Conservation (phyloP, 768 basidiomycete species). For the Amanita subjunquillea region DNA sequence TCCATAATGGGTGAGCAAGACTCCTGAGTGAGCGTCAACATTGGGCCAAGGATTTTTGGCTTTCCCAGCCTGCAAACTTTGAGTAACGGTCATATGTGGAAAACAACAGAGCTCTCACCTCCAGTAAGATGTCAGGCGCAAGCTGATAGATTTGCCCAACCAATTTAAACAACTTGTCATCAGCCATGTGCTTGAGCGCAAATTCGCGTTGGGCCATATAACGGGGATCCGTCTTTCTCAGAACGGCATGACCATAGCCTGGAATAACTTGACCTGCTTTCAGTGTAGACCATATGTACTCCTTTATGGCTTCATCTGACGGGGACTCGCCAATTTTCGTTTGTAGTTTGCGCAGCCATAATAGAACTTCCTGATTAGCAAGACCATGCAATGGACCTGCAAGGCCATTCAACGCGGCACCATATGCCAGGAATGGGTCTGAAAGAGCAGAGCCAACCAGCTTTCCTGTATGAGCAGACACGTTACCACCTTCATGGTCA, state of each 20-base stretch:
- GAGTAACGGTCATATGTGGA: background rate
- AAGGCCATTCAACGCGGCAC: slow-evolving; percentile 89
- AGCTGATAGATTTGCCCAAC: slow-evolving; percentile 83
- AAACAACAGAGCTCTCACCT: slow-evolving; percentile 29
- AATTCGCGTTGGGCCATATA: slow-evolving; percentile 89
- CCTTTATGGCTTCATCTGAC: slow-evolving; percentile 78
- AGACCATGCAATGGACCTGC: slow-evolving; percentile 96
- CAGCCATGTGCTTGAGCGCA: slow-evolving; percentile 72
- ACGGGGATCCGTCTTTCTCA: slow-evolving; percentile 87
- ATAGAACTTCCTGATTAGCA: slow-evolving; percentile 93
- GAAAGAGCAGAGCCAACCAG: slow-evolving; percentile 92
- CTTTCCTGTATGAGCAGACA: slow-evolving; percentile 91
- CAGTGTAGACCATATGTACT: slow-evolving; percentile 93
- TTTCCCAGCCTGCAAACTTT: slow-evolving; percentile 57
- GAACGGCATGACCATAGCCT: slow-evolving; percentile 81
- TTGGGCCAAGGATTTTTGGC: slow-evolving; percentile 96
- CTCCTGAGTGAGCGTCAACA: slow-evolving; percentile 95
- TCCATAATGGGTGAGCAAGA: slow-evolving; percentile 77
- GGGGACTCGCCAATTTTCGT: slow-evolving; percentile 77
- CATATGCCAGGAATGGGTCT: slow-evolving; percentile 93
- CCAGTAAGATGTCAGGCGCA: slow-evolving; percentile 83
- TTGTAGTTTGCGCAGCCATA: slow-evolving; percentile 95
- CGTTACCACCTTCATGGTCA: slow-evolving; percentile 98
- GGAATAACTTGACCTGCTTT: slow-evolving; percentile 92
- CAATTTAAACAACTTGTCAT: slow-evolving; percentile 89